A percentile compares a stretch with the other conserved stretches of the same genome.
These are phyloP conservation scores for Nicotiana sylvestris DNA, from an alignment of 257 asterid species.

Conservation along the genomic window DNA sequence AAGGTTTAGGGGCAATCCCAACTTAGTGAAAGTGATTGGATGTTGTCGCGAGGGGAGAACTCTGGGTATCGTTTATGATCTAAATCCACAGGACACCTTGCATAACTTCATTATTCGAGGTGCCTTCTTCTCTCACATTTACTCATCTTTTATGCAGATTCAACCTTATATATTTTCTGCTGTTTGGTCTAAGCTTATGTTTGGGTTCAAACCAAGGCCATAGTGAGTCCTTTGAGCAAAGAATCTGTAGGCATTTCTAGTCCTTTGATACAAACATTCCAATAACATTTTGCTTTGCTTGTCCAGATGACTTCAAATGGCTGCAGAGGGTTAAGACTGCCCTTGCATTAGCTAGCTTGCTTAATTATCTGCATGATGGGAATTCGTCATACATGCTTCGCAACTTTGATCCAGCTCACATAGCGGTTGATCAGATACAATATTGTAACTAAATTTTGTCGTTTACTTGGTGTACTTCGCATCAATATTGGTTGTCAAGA, in stretches of 20 bases:
- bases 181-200: neutral
- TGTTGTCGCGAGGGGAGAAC: neutral
- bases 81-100: neutral
- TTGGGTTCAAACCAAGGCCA: neutral
- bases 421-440: neutral
- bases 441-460: neutral
- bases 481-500: neutral
- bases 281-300: neutral
- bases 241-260: neutral
- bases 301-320: conserved; percentile 6
- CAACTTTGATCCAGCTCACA: neutral
- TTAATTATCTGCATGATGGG: neutral
- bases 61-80: neutral
- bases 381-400: neutral
- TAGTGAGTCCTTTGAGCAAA: neutral
- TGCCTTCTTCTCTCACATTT: neutral
- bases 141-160: neutral
- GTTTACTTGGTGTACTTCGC: neutral
- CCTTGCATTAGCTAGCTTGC: neutral
- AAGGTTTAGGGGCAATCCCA: neutral
- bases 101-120: neutral
- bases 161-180: neutral
- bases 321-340: conserved; percentile 1
- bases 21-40: conserved; percentile 11
- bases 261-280: no score